phyloP scores from a whole-genome alignment of 176 grass and related monocot genomes.

The Oryza coarctata region DNA sequence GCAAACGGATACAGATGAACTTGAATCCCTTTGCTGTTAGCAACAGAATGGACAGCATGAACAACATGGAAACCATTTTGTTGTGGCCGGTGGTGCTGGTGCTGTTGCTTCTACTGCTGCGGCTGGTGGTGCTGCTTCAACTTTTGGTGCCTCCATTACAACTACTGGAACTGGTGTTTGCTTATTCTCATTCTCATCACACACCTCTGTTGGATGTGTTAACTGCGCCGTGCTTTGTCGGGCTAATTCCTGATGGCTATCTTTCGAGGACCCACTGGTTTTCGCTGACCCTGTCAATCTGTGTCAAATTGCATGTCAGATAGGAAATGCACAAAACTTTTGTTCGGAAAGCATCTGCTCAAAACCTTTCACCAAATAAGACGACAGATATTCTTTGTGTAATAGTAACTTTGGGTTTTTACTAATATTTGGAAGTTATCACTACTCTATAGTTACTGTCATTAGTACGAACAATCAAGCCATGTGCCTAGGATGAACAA shows the following conservation, averaged over 20 bases:
- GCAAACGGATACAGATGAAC: neutral
- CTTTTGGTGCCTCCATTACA: slow-evolving; percentile 15
- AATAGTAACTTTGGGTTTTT: neutral
- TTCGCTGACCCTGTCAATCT: slow-evolving; percentile 49
- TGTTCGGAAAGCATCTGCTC: neutral
- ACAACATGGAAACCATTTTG: slow-evolving; percentile 60
- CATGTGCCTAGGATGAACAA: neutral
- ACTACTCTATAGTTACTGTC: neutral
- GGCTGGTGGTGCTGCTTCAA: neutral
- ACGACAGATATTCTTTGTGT: neutral
- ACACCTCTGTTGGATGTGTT: neutral
- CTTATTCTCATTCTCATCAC: neutral
- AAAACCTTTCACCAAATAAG: neutral
- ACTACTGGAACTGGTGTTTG: neutral
- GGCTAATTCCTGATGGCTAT: slow-evolving; percentile 12
- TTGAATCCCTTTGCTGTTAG: slow-evolving; percentile 42
- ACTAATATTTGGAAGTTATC: neutral
- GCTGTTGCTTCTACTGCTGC: neutral
- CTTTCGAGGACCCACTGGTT: slow-evolving; percentile 29
- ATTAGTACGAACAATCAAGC: neutral
- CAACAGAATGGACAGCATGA: slow-evolving; percentile 59
- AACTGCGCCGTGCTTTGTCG: slow-evolving; percentile 27
- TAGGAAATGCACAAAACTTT: neutral
- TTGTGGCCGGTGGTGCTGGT: neutral
- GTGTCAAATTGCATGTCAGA: slow-evolving; percentile 6